These are phyloP conservation scores for Clavaria fumosa DNA, from an alignment of 768 basidiomycete species.

Conservation along the genomic window DNA sequence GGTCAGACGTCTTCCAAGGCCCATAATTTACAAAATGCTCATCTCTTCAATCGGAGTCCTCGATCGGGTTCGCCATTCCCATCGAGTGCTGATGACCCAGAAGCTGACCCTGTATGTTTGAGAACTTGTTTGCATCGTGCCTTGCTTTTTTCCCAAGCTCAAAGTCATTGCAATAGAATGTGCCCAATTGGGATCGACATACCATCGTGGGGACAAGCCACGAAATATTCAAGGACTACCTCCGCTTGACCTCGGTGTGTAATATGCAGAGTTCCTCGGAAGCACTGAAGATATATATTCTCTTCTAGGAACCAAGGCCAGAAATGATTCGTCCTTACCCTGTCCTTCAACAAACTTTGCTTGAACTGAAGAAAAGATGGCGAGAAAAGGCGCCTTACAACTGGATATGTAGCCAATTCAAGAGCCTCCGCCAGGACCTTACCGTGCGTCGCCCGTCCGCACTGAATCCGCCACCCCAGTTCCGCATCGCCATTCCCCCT, in stretches of 20 bases:
- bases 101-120: constrained; percentile 49
- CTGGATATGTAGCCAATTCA: constrained; percentile 97
- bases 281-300: no score
- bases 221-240: constrained; percentile 90
- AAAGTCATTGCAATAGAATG: constrained; percentile 44
- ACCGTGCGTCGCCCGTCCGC: constrained; percentile 47
- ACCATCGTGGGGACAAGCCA: constrained; percentile 89
- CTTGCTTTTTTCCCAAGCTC: constrained; percentile 1
- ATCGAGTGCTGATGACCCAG: constrained; percentile 46
- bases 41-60: constrained; percentile 36
- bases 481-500: constrained; percentile 7
- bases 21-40: constrained; percentile 33
- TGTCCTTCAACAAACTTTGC: constrained; percentile 71
- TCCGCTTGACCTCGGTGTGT: constrained; percentile 78
- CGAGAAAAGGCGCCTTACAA: constrained; percentile 56
- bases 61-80: constrained; percentile 30
- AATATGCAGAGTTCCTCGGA: no score
- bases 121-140: neutral
- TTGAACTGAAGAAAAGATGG: constrained; percentile 82
- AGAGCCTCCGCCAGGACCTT: constrained; percentile 91
- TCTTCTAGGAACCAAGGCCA: constrained; percentile 94
- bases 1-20: constrained; percentile 24
- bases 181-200: constrained; percentile 89
- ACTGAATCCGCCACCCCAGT: constrained; percentile 15
- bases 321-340: constrained; percentile 83